Conservation (phyloP, 2,329 filamentous ascomycete species). For the Raffaelea albimanens region DNA sequence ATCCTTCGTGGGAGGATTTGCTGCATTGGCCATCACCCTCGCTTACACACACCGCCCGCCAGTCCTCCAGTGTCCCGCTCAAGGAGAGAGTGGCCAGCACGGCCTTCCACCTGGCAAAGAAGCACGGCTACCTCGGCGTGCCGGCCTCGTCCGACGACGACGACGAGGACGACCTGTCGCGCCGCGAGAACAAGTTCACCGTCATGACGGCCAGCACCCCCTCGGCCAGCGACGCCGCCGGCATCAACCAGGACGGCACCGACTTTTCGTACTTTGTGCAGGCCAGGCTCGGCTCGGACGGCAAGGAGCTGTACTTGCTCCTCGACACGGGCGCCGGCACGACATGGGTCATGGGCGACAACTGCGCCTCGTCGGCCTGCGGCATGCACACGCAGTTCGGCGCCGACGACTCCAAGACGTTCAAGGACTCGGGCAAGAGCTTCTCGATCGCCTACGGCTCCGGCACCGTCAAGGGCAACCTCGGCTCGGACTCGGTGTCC, state of each 20-base stretch:
- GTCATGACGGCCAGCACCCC: slow-evolving; percentile 37
- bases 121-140: slow-evolving; percentile 22
- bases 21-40: neutral
- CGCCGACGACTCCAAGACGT: slow-evolving; percentile 52
- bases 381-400: slow-evolving; percentile 62
- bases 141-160: slow-evolving; percentile 5
- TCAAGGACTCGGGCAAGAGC: slow-evolving; percentile 38
- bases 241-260: slow-evolving; percentile 54
- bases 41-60: neutral
- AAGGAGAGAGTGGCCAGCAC: slow-evolving; percentile 27
- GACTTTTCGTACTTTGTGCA: slow-evolving; percentile 58
- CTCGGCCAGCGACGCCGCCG: slow-evolving; percentile 36
- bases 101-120: slow-evolving; percentile 27
- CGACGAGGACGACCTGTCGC: slow-evolving; percentile 16
- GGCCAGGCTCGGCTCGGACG: slow-evolving; percentile 44
- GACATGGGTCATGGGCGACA: slow-evolving; percentile 73
- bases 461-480: slow-evolving; percentile 58
- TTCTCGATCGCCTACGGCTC: slow-evolving; percentile 71
- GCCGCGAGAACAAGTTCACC: slow-evolving; percentile 36
- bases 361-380: slow-evolving; percentile 60
- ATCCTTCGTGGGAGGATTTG: neutral
- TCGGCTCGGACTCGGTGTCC: slow-evolving; percentile 57
- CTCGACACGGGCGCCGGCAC: slow-evolving; percentile 60
- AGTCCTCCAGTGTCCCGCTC: slow-evolving; percentile 21
- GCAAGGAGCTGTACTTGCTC: slow-evolving; percentile 49